These are phyloP conservation scores for Cladophialophora psammophila DNA, from an alignment of 2,329 filamentous ascomycete species.

Conservation along the genomic window DNA sequence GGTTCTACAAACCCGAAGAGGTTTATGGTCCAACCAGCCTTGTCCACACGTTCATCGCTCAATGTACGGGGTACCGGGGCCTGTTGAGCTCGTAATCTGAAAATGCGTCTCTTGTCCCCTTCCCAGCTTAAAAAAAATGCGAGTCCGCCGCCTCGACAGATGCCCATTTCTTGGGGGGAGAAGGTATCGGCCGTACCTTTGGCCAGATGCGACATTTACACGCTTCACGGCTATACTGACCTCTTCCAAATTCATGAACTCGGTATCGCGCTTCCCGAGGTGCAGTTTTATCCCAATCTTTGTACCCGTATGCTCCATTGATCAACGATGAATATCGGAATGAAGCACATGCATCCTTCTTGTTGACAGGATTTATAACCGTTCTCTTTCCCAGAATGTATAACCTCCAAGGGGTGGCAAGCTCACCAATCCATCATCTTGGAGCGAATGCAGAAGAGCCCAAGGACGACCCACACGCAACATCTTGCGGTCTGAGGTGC, in stretches of 20 bases:
- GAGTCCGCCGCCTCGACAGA: not conserved
- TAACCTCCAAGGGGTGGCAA: slow-evolving; percentile 14
- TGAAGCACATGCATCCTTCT: not conserved
- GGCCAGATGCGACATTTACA: slow-evolving; percentile 18
- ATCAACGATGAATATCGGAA: not conserved
- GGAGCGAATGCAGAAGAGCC: slow-evolving; percentile 4
- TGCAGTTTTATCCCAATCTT: slow-evolving; percentile 12
- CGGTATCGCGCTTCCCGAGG: slow-evolving; percentile 19
- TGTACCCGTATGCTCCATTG: slow-evolving; percentile 5
- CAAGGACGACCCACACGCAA: not conserved
- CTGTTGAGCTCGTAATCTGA: slow-evolving; percentile 1
- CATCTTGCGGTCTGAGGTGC: slow-evolving; percentile 10
- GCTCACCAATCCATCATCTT: slow-evolving; percentile 11
- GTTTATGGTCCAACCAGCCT: slow-evolving; percentile 21
- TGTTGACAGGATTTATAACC: slow-evolving; percentile 14
- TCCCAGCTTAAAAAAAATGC: slow-evolving; percentile 11
- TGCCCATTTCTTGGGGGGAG: not conserved
- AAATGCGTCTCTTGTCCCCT: slow-evolving; percentile 2
- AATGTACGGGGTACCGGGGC: not conserved
- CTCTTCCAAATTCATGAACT: slow-evolving; percentile 3
- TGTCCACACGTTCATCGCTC: slow-evolving; percentile 6
- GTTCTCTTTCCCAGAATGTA: slow-evolving; percentile 15
- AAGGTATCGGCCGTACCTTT: slow-evolving; percentile 16
- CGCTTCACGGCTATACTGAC: slow-evolving; percentile 7
- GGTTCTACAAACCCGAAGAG: slow-evolving; percentile 9